Conservation (phyloP, 2,329 filamentous ascomycete species). For the Chrysosporium queenslandicum region DNA sequence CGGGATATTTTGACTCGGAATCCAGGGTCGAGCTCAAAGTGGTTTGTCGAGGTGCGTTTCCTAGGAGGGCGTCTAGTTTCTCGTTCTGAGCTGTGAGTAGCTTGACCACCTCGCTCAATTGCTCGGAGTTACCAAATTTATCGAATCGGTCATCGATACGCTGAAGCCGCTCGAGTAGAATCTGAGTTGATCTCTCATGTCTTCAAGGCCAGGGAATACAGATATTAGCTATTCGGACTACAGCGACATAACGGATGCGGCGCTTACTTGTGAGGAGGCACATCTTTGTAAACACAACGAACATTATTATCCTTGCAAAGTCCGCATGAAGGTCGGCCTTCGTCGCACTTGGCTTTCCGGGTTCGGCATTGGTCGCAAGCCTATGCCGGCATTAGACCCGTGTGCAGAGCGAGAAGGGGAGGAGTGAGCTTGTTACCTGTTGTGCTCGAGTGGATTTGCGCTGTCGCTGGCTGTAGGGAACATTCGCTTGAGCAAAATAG, state of each 20-base stretch:
- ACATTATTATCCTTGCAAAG: constrained; percentile 78
- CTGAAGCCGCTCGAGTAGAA: constrained; percentile 29
- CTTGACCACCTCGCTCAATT: constrained; percentile 8
- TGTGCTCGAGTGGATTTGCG: constrained; percentile 33
- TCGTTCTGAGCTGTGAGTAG: constrained; percentile 9
- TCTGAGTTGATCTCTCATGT: constrained; percentile 35
- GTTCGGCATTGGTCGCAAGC: constrained; percentile 85
- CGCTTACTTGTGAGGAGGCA: constrained; percentile 77
- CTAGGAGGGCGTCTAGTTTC: constrained; percentile 15
- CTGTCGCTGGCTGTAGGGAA: constrained; percentile 24
- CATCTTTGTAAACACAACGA: constrained; percentile 79
- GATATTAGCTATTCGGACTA: no score
- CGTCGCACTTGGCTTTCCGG: constrained; percentile 85
- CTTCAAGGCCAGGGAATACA: constrained; percentile 17
- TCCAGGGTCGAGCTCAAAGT: background rate
- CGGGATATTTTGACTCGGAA: constrained; percentile 1
- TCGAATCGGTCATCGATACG: constrained; percentile 24
- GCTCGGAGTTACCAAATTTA: constrained; percentile 1
- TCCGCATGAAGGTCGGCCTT: constrained; percentile 70
- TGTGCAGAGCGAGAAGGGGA: background rate
- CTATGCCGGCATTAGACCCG: constrained; percentile 36
- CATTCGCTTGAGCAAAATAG: constrained; percentile 24
- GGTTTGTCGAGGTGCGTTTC: constrained; percentile 1
- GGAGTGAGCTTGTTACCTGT: constrained; percentile 25
- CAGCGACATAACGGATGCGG: no score